phyloP scores from a whole-genome alignment of 2,329 filamentous ascomycete genomes.

The Cadophora gregata region DNA sequence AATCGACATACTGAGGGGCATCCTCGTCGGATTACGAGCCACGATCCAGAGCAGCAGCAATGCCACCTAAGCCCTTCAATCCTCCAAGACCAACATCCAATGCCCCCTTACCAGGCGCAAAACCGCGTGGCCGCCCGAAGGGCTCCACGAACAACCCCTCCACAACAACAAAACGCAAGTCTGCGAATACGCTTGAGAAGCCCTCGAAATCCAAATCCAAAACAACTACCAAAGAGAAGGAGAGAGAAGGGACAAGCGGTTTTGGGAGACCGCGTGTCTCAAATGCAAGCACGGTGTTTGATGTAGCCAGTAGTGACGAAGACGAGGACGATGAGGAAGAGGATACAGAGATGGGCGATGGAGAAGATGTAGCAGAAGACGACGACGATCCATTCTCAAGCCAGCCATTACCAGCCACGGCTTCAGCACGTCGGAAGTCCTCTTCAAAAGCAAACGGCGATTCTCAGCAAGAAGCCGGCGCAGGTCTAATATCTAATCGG shows the following conservation, averaged over 20 bases:
- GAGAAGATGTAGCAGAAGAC: conserved; percentile 6
- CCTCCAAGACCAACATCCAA: conserved; percentile 37
- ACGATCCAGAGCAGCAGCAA: conserved; percentile 17
- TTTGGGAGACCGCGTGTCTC: conserved; percentile 13
- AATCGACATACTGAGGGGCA: no score
- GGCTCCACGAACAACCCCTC: conserved; percentile 17
- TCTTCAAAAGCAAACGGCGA: no score
- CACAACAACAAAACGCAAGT: conserved; percentile 17
- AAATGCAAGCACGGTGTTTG: conserved; percentile 15
- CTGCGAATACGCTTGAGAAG: neutral
- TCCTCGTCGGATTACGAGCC: neutral
- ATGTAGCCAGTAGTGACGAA: conserved; percentile 14
- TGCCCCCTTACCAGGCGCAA: conserved; percentile 8
- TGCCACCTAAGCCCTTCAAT: conserved; percentile 44
- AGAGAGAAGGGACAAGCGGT: neutral
- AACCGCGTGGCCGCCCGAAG: conserved; percentile 28
- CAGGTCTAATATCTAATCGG: neutral
- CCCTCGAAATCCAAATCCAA: conserved; percentile 18
- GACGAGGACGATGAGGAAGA: conserved; percentile 21
- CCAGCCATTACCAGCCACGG: conserved; percentile 12
- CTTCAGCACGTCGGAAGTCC: neutral
- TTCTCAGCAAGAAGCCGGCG: neutral
- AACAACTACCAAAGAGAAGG: conserved; percentile 9
- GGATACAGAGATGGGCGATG: conserved; percentile 15
- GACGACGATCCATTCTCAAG: conserved; percentile 15